A percentile compares a stretch with the other conserved stretches of the same genome.
Evolutionary conservation across 1,139 yeast species (phyloP).

Genomic region (Lodderomyces jiufengensis): DNA sequence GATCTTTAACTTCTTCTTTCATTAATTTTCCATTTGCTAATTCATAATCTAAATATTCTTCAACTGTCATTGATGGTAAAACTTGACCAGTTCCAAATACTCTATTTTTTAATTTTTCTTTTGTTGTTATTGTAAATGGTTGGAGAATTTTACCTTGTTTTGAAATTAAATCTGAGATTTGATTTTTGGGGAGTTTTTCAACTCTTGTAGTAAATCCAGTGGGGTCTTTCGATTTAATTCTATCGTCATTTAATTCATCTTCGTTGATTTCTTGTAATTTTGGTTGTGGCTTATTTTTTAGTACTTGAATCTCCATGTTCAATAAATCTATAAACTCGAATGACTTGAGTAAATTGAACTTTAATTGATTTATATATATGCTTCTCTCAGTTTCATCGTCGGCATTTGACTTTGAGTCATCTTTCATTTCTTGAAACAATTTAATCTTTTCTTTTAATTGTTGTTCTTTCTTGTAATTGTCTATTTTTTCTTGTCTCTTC

Average conservation of each 20-base stretch:
- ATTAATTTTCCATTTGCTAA: conserved; percentile 78
- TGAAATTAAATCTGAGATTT: conserved; percentile 41
- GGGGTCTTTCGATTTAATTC: conserved; percentile 11
- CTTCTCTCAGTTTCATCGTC: conserved; percentile 32
- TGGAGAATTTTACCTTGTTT: conserved; percentile 73
- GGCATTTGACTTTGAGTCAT: conserved; percentile 18
- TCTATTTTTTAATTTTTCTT: conserved; percentile 55
- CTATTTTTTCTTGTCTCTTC: conserved; percentile 71
- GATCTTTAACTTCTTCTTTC: conserved; percentile 42
- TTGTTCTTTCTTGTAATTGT: conserved; percentile 58
- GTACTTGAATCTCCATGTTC: conserved; percentile 55
- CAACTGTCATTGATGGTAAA: conserved; percentile 92
- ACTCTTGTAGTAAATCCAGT: conserved; percentile 51
- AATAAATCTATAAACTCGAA: conserved; percentile 53
- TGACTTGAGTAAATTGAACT: conserved; percentile 48
- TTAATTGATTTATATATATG: conserved; percentile 53
- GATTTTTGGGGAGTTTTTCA: conserved; percentile 30
- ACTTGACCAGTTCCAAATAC: conserved; percentile 93
- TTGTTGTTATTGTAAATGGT: conserved; percentile 75
- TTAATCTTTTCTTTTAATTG: conserved; percentile 43
- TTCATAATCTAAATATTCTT: conserved; percentile 85
- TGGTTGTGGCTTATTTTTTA: conserved; percentile 34
- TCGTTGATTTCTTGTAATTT: conserved; percentile 16
- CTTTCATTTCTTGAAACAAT: conserved; percentile 4
- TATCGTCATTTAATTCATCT: conserved; percentile 14